Evolutionary conservation across 1,284 basidiomycete genomes (phyloP).

Genomic region (Boletus sp.): DNA sequence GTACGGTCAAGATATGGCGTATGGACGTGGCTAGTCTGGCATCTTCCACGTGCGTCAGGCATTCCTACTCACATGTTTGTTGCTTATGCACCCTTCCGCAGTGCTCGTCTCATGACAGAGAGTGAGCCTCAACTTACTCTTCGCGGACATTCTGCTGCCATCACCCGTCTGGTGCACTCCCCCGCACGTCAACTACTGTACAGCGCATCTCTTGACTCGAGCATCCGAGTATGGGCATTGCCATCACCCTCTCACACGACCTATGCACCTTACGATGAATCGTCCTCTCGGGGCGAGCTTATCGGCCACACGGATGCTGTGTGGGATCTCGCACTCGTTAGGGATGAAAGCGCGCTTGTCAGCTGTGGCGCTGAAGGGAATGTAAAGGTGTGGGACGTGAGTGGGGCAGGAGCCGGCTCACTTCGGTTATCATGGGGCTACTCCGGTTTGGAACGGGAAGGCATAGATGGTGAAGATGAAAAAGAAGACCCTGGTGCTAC

Average conservation of each 20-base stretch:
- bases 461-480: constrained; percentile 43
- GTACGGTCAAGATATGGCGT: constrained; percentile 94
- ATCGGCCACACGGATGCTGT: constrained; percentile 93
- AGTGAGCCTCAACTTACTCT: constrained; percentile 89
- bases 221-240: constrained; percentile 87
- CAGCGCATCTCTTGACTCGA: constrained; percentile 90
- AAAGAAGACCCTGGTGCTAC: constrained; percentile 69
- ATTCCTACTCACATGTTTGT: constrained; percentile 12
- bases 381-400: constrained; percentile 91
- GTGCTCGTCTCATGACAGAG: constrained; percentile 66
- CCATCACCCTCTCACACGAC: constrained; percentile 70
- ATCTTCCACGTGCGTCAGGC: constrained; percentile 59
- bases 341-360: constrained; percentile 77
- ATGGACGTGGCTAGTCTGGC: constrained; percentile 71
- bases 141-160: constrained; percentile 89
- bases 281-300: constrained; percentile 72
- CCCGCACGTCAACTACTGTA: constrained; percentile 75
- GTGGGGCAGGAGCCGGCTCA: constrained; percentile 52
- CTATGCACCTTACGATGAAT: constrained; percentile 86
- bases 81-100: constrained; percentile 31
- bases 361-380: constrained; percentile 88
- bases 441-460: constrained; percentile 57
- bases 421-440: constrained; percentile 79
- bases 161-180: constrained; percentile 86
- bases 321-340: constrained; percentile 85